These are phyloP conservation scores for Daldinia concentrica DNA, from an alignment of 495 filamentous ascomycete species.

Conservation along the genomic window DNA sequence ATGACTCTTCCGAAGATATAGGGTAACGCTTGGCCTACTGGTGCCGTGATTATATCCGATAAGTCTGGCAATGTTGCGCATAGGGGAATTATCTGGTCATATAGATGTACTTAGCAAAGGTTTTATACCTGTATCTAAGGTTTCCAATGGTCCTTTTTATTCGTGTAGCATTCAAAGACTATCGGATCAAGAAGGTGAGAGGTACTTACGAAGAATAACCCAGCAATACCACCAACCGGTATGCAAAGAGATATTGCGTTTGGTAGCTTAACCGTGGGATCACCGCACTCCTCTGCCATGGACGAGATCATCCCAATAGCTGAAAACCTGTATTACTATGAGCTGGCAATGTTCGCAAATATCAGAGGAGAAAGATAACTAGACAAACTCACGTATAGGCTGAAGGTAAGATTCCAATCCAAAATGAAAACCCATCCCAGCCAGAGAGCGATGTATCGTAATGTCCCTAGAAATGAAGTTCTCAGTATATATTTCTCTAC, in stretches of 20 bases:
- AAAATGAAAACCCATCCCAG: conserved; percentile 63
- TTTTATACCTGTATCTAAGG: background rate
- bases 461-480: conserved; percentile 56
- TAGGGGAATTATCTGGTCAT: conserved; percentile 41
- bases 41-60: conserved; percentile 52
- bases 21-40: conserved; percentile 63
- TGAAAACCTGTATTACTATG: conserved; percentile 50
- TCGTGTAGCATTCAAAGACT: too few species aligned
- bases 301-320: conserved; percentile 70
- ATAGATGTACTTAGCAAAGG: background rate
- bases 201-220: conserved; percentile 65
- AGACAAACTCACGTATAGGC: conserved; percentile 58
- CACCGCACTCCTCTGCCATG: conserved; percentile 64
- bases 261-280: conserved; percentile 66
- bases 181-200: conserved; percentile 47
- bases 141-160: background rate
- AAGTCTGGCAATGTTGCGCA: conserved; percentile 59
- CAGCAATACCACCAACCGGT: conserved; percentile 65
- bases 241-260: conserved; percentile 68
- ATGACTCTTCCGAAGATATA: conserved; percentile 63
- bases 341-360: conserved; percentile 1
- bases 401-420: conserved; percentile 63
- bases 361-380: background rate
- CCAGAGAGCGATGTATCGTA: conserved; percentile 63
- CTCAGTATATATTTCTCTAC: conserved; percentile 53